A percentile compares a stretch with the other conserved stretches of the same genome.
phyloP scores from a whole-genome alignment of 495 filamentous ascomycete genomes.

The Annulohypoxylon nitens region DNA sequence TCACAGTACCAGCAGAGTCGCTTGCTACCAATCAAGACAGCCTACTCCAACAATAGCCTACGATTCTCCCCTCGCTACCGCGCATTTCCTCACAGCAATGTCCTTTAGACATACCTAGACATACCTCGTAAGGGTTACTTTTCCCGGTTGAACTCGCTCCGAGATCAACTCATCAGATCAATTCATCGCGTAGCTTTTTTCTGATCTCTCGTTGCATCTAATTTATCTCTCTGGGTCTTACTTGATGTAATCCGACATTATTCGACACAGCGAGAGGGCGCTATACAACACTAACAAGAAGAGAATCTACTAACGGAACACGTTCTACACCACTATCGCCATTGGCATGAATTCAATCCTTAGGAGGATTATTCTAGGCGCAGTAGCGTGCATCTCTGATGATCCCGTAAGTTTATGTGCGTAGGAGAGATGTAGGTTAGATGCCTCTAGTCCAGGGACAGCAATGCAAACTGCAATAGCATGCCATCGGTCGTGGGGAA shows the following conservation, averaged over 20 bases:
- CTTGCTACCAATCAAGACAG: conserved; percentile 26
- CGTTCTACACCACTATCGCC: conserved; percentile 4
- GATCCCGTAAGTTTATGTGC: conserved; percentile 18
- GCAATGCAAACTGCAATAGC: conserved; percentile 27
- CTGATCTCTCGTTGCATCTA: conserved; percentile 4
- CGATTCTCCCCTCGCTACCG: conserved; percentile 38
- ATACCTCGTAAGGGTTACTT: conserved; percentile 23
- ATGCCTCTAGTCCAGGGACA: conserved; percentile 23
- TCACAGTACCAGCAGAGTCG: conserved; percentile 12
- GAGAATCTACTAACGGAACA: neutral
- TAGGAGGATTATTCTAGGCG: neutral
- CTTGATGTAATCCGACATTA: neutral
- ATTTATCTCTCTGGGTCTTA: neutral
- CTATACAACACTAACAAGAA: conserved; percentile 1
- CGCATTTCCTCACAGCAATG: conserved; percentile 35
- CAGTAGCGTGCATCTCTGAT: conserved; percentile 18
- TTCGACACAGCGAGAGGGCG: neutral
- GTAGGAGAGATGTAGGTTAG: neutral
- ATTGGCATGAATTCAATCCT: conserved; percentile 1
- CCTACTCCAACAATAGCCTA: conserved; percentile 15
- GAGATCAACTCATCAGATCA: conserved; percentile 29
- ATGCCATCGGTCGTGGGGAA: conserved; percentile 32
- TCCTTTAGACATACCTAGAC: conserved; percentile 33
- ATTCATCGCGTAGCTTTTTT: conserved; percentile 21
- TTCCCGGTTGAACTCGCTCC: conserved; percentile 15